phyloP scores from a whole-genome alignment of 805 yeast genomes.

The Ogataea neopini region DNA sequence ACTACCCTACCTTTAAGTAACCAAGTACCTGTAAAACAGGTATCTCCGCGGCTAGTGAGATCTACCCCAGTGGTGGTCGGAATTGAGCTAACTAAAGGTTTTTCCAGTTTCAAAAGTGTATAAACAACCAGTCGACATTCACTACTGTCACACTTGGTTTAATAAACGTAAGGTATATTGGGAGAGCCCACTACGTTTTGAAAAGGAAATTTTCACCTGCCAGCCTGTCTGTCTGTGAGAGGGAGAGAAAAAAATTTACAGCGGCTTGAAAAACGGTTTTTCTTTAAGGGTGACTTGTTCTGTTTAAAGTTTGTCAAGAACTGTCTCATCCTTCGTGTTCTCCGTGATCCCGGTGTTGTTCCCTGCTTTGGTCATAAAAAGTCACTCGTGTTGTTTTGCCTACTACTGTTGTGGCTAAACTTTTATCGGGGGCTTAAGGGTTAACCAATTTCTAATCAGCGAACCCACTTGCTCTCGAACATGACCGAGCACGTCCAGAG shows the following conservation, averaged over 20 bases:
- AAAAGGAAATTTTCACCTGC: not conserved
- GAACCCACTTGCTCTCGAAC: not conserved
- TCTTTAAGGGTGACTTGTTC: slow-evolving; percentile 4
- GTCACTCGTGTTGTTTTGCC: not conserved
- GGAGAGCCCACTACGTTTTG: not conserved
- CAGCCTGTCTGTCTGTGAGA: no score
- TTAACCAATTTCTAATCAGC: no score
- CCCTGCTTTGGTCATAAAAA: not conserved
- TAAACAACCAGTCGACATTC: no score
- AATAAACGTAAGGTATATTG: no score
- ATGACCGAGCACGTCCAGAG: slow-evolving; percentile 5
- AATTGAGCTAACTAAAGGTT: no score
- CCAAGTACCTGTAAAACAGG: no score
- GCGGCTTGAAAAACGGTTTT: slow-evolving; percentile 7
- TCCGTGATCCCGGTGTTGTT: no score
- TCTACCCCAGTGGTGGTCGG: no score
- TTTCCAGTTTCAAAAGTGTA: no score
- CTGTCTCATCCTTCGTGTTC: no score
- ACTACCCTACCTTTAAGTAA: not conserved
- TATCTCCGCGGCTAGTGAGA: no score
- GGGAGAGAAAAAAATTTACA: not conserved
- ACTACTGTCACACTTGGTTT: no score
- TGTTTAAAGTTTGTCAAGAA: not conserved
- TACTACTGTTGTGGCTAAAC: not conserved
- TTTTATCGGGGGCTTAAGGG: not conserved